Evolutionary conservation across 2,329 filamentous ascomycete species (phyloP).

Genomic region (Botrytis byssoidea): DNA sequence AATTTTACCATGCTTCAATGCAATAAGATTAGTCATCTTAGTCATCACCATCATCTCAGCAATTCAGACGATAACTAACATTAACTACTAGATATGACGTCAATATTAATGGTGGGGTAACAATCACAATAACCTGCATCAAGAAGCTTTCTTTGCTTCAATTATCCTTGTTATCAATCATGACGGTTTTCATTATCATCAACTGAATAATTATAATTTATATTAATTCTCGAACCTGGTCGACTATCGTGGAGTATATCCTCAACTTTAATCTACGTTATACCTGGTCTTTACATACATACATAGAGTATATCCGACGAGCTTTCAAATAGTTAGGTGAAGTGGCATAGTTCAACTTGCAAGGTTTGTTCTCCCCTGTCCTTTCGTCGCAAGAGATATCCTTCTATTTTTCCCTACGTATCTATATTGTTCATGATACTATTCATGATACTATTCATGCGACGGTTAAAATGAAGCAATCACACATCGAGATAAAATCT

Average conservation of each 20-base stretch:
- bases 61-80: not conserved
- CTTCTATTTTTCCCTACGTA: not conserved
- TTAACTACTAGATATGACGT: not conserved
- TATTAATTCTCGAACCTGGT: not conserved
- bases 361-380: slow-evolving; percentile 1
- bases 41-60: not conserved
- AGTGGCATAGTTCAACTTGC: not conserved
- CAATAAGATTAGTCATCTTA: not conserved
- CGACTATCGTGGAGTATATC: not conserved
- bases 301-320: not conserved
- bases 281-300: not conserved
- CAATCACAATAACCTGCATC: not conserved
- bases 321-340: not conserved
- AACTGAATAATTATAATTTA: not conserved
- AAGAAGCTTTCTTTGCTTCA: not conserved
- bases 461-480: too few species aligned
- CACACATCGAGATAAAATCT: not conserved
- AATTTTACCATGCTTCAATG: not conserved
- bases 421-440: too few species aligned
- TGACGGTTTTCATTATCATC: not conserved
- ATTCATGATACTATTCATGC: not conserved
- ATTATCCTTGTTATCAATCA: not conserved
- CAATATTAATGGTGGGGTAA: not conserved
- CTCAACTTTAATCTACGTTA: not conserved
- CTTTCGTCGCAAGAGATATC: not conserved